A percentile compares a stretch with the other conserved stretches of the same genome.
Evolutionary conservation across 2,329 filamentous ascomycete genomes (phyloP).

Genomic region (Penicillium sp.): DNA sequence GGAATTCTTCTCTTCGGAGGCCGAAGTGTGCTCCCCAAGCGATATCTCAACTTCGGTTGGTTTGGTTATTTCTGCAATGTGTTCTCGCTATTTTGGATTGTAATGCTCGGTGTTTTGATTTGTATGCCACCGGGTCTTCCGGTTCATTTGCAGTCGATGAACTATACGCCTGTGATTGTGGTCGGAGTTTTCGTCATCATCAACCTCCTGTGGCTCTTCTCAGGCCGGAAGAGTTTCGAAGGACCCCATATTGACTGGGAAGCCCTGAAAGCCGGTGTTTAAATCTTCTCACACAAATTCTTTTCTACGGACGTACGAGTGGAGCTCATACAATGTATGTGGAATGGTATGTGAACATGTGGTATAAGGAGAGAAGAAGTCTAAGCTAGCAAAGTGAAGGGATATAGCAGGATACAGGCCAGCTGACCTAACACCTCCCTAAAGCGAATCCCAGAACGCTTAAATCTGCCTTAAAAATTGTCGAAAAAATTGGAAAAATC

Average conservation of each 20-base stretch:
- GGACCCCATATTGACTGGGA: slow-evolving; percentile 5
- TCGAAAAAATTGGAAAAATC: too few species aligned
- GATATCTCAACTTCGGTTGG: background rate
- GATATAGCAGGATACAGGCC: too few species aligned
- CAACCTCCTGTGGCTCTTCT: background rate
- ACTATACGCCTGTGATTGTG: slow-evolving; percentile 1
- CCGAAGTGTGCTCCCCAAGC: background rate
- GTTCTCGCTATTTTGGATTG: slow-evolving; percentile 1
- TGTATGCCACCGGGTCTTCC: slow-evolving; percentile 3
- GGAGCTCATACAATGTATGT: too few species aligned
- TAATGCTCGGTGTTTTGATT: slow-evolving; percentile 4
- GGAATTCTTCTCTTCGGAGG: slow-evolving; percentile 1
- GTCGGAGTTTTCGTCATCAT: slow-evolving; percentile 1
- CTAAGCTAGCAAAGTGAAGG: too few species aligned
- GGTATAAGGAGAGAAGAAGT: too few species aligned
- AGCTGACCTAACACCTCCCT: too few species aligned
- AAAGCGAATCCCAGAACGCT: too few species aligned
- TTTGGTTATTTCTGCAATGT: background rate
- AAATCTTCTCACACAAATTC: too few species aligned
- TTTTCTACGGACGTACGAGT: too few species aligned
- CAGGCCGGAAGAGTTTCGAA: background rate
- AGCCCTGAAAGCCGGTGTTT: too few species aligned
- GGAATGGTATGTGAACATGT: too few species aligned
- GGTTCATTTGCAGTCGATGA: slow-evolving; percentile 1
- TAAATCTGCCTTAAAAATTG: too few species aligned